phyloP scores from a whole-genome alignment of 805 yeast species.

The Yamadazyma insecticola region DNA sequence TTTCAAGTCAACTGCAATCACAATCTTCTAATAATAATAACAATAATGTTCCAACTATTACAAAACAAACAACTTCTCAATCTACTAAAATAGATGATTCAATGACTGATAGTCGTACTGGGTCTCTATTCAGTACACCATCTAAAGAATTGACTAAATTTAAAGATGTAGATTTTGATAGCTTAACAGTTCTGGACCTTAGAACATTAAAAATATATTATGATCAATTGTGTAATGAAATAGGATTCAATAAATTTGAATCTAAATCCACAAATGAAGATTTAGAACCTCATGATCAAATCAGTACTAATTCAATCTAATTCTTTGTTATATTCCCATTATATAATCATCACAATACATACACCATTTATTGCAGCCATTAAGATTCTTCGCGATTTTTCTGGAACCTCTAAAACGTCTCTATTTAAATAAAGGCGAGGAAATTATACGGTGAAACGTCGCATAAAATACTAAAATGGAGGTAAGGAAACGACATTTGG shows the following conservation, averaged over 20 bases:
- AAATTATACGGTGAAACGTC: no score
- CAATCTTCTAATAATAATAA: slow-evolving; percentile 4
- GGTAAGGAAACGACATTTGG: no score
- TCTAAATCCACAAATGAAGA: slow-evolving; percentile 11
- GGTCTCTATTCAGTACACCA: slow-evolving; percentile 16
- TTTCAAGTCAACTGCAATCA: slow-evolving; percentile 10
- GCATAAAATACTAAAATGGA: no score
- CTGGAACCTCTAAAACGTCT: no score
- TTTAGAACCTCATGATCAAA: slow-evolving; percentile 7
- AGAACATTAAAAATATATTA: slow-evolving; percentile 28
- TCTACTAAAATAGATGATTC: slow-evolving; percentile 7
- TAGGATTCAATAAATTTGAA: slow-evolving; percentile 12
- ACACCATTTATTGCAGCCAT: no score
- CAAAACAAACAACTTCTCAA: slow-evolving; percentile 1
- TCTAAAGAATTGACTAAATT: slow-evolving; percentile 27
- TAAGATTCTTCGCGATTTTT: no score
- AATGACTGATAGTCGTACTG: slow-evolving; percentile 15
- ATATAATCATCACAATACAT: background rate
- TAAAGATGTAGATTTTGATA: slow-evolving; percentile 32
- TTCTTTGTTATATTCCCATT: background rate
- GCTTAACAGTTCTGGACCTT: slow-evolving; percentile 31
- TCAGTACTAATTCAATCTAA: slow-evolving; percentile 9
- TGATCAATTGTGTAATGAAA: slow-evolving; percentile 31
- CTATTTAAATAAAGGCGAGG: no score
- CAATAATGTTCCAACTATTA: background rate